These are phyloP conservation scores for Coleophoma crateriformis DNA, from an alignment of 2,329 filamentous ascomycete species.

Conservation along the genomic window DNA sequence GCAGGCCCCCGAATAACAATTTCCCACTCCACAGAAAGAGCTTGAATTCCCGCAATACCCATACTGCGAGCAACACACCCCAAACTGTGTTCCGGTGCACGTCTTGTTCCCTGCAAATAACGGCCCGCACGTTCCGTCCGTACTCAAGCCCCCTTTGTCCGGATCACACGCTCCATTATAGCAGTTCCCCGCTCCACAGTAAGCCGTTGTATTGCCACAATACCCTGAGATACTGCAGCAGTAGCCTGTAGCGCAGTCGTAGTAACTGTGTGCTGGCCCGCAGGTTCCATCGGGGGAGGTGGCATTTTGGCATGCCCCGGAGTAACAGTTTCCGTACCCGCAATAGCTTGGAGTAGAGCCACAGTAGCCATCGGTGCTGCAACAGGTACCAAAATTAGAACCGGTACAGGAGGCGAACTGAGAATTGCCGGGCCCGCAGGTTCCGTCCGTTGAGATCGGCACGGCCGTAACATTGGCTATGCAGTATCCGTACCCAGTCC, in stretches of 20 bases:
- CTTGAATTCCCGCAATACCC: constrained; percentile 20
- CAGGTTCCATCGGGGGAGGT: constrained; percentile 3
- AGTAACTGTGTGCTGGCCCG: neutral
- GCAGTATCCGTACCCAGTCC: neutral
- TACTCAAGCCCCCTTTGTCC: constrained; percentile 17
- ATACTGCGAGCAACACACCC: constrained; percentile 18
- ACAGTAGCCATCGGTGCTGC: constrained; percentile 4
- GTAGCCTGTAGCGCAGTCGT: neutral
- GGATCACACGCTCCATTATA: constrained; percentile 18
- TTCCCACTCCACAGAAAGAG: constrained; percentile 16
- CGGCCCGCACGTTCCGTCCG: constrained; percentile 20
- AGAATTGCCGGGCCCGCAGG: constrained; percentile 4
- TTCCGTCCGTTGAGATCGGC: constrained; percentile 5
- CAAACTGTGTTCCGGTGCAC: constrained; percentile 24
- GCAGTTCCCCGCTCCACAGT: constrained; percentile 20
- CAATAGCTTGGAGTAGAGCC: constrained; percentile 13
- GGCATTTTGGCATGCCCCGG: neutral
- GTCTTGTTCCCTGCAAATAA: constrained; percentile 22
- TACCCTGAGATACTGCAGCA: constrained; percentile 7
- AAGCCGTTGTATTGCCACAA: constrained; percentile 11
- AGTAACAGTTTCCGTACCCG: constrained; percentile 1
- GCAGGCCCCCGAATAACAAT: constrained; percentile 17
- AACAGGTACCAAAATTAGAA: constrained; percentile 5
- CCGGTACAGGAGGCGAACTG: constrained; percentile 3
- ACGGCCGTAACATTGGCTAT: neutral